Conservation (phyloP, 202 grass and related monocot genomes). For the Setaria viridis region DNA sequence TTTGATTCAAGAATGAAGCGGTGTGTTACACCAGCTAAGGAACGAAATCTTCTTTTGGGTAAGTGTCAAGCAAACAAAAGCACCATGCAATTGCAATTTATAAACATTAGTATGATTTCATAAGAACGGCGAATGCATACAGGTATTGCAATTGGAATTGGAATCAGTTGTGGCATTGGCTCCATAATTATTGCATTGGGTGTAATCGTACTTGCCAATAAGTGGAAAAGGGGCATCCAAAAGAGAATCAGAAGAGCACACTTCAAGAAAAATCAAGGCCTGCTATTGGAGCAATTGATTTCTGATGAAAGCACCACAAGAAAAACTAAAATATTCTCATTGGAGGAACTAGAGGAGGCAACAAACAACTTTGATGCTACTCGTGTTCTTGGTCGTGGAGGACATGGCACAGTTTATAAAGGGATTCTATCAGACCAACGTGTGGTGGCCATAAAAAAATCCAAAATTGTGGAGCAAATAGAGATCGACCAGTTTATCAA, state of each 20-base stretch:
- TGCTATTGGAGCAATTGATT: constrained; percentile 40
- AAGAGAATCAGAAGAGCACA: constrained; percentile 27
- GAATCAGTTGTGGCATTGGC: neutral
- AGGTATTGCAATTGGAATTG: constrained; percentile 6
- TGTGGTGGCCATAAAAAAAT: constrained; percentile 45
- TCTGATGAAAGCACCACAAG: constrained; percentile 15
- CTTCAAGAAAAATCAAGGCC: constrained; percentile 50
- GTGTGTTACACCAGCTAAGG: neutral
- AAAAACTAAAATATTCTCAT: constrained; percentile 43
- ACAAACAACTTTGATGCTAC: constrained; percentile 38
- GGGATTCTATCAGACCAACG: constrained; percentile 42
- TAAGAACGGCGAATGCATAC: too few relatives aligned
- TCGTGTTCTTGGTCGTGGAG: constrained; percentile 32
- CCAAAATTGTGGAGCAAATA: neutral
- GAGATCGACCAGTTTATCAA: constrained; percentile 47
- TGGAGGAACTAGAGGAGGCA: constrained; percentile 41
- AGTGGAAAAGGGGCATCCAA: constrained; percentile 34
- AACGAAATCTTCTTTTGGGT: neutral
- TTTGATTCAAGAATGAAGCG: neutral
- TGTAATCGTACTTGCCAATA: neutral
- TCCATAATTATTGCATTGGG: neutral
- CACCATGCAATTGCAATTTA: neutral
- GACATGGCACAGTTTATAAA: constrained; percentile 46
- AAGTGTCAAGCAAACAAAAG: neutral
- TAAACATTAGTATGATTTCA: neutral